Base-by-base conservation (phyloP, 768 basidiomycete species). In the Dacryopinax primogenitus region DNA sequence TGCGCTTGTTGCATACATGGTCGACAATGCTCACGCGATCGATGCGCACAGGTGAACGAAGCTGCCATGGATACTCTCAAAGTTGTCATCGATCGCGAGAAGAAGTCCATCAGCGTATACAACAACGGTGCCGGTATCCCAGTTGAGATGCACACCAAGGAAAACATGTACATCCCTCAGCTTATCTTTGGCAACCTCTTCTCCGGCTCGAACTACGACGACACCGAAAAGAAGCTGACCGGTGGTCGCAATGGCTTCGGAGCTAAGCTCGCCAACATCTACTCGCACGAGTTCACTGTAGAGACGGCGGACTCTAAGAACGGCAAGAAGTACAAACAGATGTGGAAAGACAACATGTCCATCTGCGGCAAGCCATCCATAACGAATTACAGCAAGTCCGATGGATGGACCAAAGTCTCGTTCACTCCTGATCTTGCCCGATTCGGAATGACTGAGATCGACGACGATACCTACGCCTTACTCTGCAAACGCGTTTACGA, bases 171-270 rank as follows among this genome's bases (percentile, higher is more conserved):
- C 74, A 96, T 99, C 65, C 96, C 96, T 0, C 92, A 98, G 73
- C 81, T 99, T 67, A 97, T 99, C 71, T 99, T 99, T 70, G 96
- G 96, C 4, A 87, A 96, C 73, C 82, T 99, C 18, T 81, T 97
- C 26, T 90, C 95, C 1, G 90, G 88, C 12, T 95, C 92, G 47
- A 98, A 98, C 79, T 98, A 95, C 72, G 95, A 99, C 74, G 96
- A 99, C 70, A 88, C 93, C 75, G 94, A 99, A 78, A 96, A 93
- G 82, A 97, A 96, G 77, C 82, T 98, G 62, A 97, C 93, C 0
- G 96, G 96, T 76, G 96, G 96, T 75, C 86, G 96, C 72, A 99
- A 99, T 71, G 96, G 96, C 72, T 98, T 92, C 72, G 96, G 96
- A 70, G 96, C 96, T 63, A 99, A 99, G 74, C 82, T 99, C 41